Conservation (phyloP, 2,329 filamentous ascomycete genomes). For the Tolypocladium pustulatum region DNA sequence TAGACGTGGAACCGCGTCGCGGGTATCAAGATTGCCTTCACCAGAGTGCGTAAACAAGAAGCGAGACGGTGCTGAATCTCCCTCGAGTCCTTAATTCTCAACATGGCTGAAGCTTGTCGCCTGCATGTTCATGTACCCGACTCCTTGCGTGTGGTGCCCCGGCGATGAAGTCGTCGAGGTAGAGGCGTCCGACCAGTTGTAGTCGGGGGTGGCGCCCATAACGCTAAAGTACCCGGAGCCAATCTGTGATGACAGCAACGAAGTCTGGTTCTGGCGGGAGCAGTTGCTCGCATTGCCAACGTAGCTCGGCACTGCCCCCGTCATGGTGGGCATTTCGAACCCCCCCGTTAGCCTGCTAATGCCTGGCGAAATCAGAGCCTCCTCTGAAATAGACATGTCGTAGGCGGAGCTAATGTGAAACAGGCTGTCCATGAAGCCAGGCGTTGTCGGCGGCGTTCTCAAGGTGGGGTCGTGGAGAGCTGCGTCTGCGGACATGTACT, state of each 20-base stretch:
- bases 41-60: not conserved
- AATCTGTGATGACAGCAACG: constrained; percentile 32
- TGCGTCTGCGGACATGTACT: constrained; percentile 17
- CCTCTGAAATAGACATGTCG: constrained; percentile 31
- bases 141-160: constrained; percentile 16
- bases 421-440: constrained; percentile 32
- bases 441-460: constrained; percentile 44
- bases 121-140: constrained; percentile 26
- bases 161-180: constrained; percentile 22
- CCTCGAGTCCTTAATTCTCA: not conserved
- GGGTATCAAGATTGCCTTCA: not conserved
- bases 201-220: constrained; percentile 32
- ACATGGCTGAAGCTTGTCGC: constrained; percentile 12
- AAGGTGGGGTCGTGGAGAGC: constrained; percentile 31
- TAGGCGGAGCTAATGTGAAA: constrained; percentile 28
- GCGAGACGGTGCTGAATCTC: not conserved
- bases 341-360: constrained; percentile 34
- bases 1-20: not conserved
- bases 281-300: constrained; percentile 25
- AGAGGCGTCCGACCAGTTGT: constrained; percentile 39
- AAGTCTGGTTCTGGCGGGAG: constrained; percentile 33
- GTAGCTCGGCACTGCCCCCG: constrained; percentile 33
- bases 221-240: constrained; percentile 29
- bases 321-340: constrained; percentile 31
- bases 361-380: constrained; percentile 37